phyloP scores from a whole-genome alignment of 2,329 filamentous ascomycete species.

The Gyromitra esculenta region DNA sequence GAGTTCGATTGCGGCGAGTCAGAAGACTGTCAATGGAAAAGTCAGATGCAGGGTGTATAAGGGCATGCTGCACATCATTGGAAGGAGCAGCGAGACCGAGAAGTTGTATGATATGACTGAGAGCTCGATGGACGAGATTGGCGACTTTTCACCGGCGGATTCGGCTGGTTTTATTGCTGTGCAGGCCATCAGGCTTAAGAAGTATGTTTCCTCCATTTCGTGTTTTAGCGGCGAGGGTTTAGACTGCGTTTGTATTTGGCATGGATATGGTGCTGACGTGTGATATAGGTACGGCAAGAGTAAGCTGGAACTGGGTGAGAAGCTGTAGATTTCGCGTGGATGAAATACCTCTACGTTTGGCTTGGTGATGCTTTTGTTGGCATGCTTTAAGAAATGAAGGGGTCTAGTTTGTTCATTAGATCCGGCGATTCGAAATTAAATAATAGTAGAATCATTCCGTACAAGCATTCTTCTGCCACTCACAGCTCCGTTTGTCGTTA shows the following conservation, averaged over 20 bases:
- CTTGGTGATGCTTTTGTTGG: slow-evolving; percentile 10
- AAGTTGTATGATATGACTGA: slow-evolving; percentile 75
- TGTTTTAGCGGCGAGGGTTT: background rate
- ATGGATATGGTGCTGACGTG: slow-evolving; percentile 6
- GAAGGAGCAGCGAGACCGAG: slow-evolving; percentile 71
- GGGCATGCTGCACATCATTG: slow-evolving; percentile 71
- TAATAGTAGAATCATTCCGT: slow-evolving; percentile 14
- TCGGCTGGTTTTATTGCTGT: slow-evolving; percentile 76
- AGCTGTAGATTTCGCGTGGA: slow-evolving; percentile 26
- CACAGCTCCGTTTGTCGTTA: background rate
- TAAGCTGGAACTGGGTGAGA: slow-evolving; percentile 41
- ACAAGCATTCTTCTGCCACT: background rate
- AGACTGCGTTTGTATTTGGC: background rate
- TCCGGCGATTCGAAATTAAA: background rate
- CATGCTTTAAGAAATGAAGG: background rate
- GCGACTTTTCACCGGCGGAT: slow-evolving; percentile 72
- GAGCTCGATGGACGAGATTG: slow-evolving; percentile 75
- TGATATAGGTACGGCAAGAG: slow-evolving; percentile 42
- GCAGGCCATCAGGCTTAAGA: slow-evolving; percentile 73
- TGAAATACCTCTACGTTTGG: slow-evolving; percentile 16
- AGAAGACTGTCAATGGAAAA: slow-evolving; percentile 70
- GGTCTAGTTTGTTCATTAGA: background rate
- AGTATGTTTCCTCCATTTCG: slow-evolving; percentile 59
- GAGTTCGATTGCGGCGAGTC: slow-evolving; percentile 69
- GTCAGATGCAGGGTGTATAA: slow-evolving; percentile 74